Conservation (phyloP, 106 monocot genomes). For the Platanthera zijinensis region DNA sequence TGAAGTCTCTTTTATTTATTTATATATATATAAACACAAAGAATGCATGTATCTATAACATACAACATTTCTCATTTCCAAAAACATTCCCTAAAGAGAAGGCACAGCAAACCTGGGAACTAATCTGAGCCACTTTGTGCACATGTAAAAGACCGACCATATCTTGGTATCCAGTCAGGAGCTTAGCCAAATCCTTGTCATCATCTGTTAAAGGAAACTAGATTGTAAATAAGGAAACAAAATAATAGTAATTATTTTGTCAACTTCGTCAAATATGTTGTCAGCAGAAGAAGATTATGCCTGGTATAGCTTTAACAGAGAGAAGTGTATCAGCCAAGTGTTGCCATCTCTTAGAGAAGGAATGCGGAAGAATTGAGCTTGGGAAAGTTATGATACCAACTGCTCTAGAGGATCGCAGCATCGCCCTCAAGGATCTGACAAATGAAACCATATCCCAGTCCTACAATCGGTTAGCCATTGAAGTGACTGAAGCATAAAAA, state of each 20-base stretch:
- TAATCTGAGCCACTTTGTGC: slow-evolving; percentile 81
- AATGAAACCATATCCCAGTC: slow-evolving; percentile 97
- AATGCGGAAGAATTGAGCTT: slow-evolving; percentile 46
- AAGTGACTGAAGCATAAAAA: slow-evolving; percentile 16
- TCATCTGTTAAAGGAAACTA: slow-evolving; percentile 48
- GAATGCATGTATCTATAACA: too few species aligned
- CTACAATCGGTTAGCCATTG: slow-evolving; percentile 37
- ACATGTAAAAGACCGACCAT: slow-evolving; percentile 96
- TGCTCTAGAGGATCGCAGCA: slow-evolving; percentile 72
- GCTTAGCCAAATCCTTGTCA: slow-evolving; percentile 79
- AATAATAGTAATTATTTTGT: neutral
- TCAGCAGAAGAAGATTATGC: slow-evolving; percentile 20
- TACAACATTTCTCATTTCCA: too few species aligned
- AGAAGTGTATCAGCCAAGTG: slow-evolving; percentile 94
- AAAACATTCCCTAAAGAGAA: too few species aligned
- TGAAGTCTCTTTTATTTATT: too few species aligned
- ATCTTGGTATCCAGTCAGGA: slow-evolving; percentile 94
- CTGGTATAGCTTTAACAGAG: slow-evolving; percentile 80
- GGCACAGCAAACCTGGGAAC: slow-evolving; percentile 51
- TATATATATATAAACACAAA: too few species aligned
- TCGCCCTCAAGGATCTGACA: slow-evolving; percentile 74
- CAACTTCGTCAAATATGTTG: neutral
- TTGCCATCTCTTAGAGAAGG: slow-evolving; percentile 87
- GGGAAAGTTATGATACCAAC: slow-evolving; percentile 92
- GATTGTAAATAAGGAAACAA: neutral